Conservation (phyloP, 257 asterid genomes). For the Przewalskia tangutica region DNA sequence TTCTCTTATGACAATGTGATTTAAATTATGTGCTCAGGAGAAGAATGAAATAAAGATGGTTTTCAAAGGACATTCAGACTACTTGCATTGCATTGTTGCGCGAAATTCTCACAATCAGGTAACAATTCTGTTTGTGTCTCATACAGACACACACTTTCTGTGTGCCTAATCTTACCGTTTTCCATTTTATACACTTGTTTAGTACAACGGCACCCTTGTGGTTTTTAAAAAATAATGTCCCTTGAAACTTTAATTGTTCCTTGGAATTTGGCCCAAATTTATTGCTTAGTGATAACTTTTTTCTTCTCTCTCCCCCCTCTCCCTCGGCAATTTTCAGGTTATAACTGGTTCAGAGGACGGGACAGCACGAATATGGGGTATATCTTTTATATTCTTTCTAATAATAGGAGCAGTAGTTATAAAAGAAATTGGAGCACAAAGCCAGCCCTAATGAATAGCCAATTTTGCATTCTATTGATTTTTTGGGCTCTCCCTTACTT, state of each 20-base stretch:
- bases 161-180: neutral
- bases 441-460: neutral
- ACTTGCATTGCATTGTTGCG: constrained; percentile 62
- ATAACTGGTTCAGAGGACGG: constrained; percentile 99
- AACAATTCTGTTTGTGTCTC: neutral
- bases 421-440: neutral
- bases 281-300: neutral
- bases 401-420: neutral
- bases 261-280: neutral
- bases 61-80: constrained; percentile 76
- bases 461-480: neutral
- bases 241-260: neutral
- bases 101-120: constrained; percentile 77
- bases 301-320: neutral
- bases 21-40: constrained; percentile 39
- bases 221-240: neutral
- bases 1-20: neutral
- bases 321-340: constrained; percentile 41
- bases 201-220: neutral
- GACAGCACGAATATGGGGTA: constrained; percentile 94
- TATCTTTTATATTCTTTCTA: neutral
- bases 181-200: neutral
- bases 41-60: constrained; percentile 58
- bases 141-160: neutral
- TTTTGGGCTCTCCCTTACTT: neutral